These are phyloP conservation scores for Pythium vanterpoolii DNA, from an alignment of 352 stramenopile species.

Conservation along the genomic window DNA sequence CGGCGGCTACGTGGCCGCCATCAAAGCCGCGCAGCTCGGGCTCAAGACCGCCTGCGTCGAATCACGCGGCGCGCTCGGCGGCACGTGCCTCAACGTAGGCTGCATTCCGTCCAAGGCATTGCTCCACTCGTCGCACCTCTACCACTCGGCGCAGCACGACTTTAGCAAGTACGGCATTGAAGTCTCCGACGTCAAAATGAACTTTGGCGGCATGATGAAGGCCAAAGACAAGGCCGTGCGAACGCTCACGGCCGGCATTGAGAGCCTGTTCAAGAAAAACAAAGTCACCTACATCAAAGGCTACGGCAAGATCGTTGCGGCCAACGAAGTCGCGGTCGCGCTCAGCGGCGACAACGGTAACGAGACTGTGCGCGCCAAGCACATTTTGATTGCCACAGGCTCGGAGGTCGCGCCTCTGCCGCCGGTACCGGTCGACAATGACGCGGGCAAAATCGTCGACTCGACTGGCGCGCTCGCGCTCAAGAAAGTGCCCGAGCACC, in stretches of 20 bases:
- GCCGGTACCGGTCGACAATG: slow-evolving; percentile 97
- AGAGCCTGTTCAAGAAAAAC: slow-evolving; percentile 99
- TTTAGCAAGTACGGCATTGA: slow-evolving; percentile 96
- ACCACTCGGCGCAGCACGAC: slow-evolving; percentile 95
- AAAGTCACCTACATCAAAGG: slow-evolving; percentile 98
- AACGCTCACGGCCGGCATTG: slow-evolving; percentile 95
- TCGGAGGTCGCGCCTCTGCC: slow-evolving; percentile 92
- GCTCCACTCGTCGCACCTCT: slow-evolving; percentile 95
- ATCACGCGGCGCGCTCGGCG: slow-evolving; percentile 93
- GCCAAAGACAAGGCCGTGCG: slow-evolving; percentile 95
- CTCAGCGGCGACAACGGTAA: slow-evolving; percentile 89
- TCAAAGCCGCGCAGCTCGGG: slow-evolving; percentile 97
- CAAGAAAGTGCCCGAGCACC: slow-evolving; percentile 90
- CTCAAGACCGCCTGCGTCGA: slow-evolving; percentile 99
- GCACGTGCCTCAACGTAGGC: slow-evolving; percentile 98
- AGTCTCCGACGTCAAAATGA: slow-evolving; percentile 86
- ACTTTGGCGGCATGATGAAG: slow-evolving; percentile 96
- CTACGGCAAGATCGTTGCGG: slow-evolving; percentile 90
- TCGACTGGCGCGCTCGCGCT: slow-evolving; percentile 96
- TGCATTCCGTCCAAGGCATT: slow-evolving; percentile 99
- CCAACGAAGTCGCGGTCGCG: slow-evolving; percentile 91
- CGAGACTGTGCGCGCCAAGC: slow-evolving; percentile 94
- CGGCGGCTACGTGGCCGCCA: slow-evolving; percentile 98
- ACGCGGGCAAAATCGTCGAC: slow-evolving; percentile 96
- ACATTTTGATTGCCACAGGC: slow-evolving; percentile 94